Evolutionary conservation across 2,329 filamentous ascomycete species (phyloP), one percentile per base, ranked within the genome.

Genomic region (Fusarium cicatricum): DNA sequence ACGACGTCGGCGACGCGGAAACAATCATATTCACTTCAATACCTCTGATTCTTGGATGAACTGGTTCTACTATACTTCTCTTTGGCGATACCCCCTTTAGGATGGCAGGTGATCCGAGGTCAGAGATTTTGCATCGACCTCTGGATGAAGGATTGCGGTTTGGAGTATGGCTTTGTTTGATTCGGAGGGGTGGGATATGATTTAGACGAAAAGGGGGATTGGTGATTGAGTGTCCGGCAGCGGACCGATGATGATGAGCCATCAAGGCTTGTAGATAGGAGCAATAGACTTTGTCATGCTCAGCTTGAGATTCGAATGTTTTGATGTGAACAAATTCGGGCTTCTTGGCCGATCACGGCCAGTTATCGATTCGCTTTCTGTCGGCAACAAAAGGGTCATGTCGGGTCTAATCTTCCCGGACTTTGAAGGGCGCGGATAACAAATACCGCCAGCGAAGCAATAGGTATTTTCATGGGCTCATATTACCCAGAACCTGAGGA

Each of bases 21-120:
- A 65, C 49, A 64, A 68, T 61, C 58, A 62, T 52, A 45, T 67
- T 62, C 55, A 55, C 55, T 59, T 68, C 58, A 37, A 63, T 59
- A 65, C 53, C 56, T 69, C 45, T 58, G 45, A 47, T 65, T 64
- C 61, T 66, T 55, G 50, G 48, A 61, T 60, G 65, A 55, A 59
- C 44, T 56, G 58, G 61, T 51, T 55, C 54, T 68, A 46, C 42
- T 72, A 72, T 66, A 52, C 60, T 72, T 72, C 65, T 68, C 62
- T 50, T 66, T 60, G 69, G 69, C 67, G 72, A 74, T 74, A 74
- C 72, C 72, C 72, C 65, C 62, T 72, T 71, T 61, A 55, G 58
- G 56, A 67, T 41, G 58, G 51, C 42, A 55, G 66, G 66, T 62
- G 64, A 57, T 64, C 52, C 58, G 42, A 42, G 59, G 40, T 42